These are phyloP conservation scores for Drechslera avenae DNA, from an alignment of 2,329 filamentous ascomycete species.

Conservation along the genomic window DNA sequence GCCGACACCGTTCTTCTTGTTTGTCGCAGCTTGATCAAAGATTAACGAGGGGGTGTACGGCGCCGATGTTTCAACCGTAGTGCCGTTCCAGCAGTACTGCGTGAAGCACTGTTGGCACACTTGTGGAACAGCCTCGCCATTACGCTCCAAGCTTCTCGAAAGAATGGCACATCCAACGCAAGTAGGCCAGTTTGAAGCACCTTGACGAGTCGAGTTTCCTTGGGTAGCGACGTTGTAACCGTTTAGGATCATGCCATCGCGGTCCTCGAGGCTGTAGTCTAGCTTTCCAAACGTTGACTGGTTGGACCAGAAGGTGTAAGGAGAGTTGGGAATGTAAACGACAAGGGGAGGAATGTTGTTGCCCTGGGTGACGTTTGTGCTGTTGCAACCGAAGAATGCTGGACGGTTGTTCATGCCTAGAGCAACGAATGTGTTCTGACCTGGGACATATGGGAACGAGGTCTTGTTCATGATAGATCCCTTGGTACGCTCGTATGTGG, in stretches of 20 bases:
- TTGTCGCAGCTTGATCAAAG: constrained; percentile 22
- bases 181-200: constrained; percentile 67
- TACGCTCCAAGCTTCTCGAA: constrained; percentile 74
- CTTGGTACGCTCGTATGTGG: constrained; percentile 71
- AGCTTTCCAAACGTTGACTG: constrained; percentile 72
- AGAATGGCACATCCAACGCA: constrained; percentile 91
- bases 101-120: constrained; percentile 78
- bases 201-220: constrained; percentile 77
- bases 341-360: constrained; percentile 66
- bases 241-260: constrained; percentile 83
- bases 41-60: constrained; percentile 38
- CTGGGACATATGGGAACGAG: constrained; percentile 73
- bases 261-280: constrained; percentile 66
- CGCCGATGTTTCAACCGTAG: constrained; percentile 48
- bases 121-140: constrained; percentile 69
- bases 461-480: constrained; percentile 68
- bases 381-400: constrained; percentile 80
- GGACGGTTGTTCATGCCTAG: constrained; percentile 74
- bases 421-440: constrained; percentile 78
- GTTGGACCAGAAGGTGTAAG: constrained; percentile 78
- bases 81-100: constrained; percentile 94
- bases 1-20: constrained; percentile 28
- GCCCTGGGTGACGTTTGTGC: constrained; percentile 62
- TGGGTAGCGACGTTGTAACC: constrained; percentile 83
- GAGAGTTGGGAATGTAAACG: constrained; percentile 87